A percentile compares a stretch with the other conserved stretches of the same genome.
phyloP scores from a whole-genome alignment of 768 basidiomycete species.

The Hypsizygus marmoreus region DNA sequence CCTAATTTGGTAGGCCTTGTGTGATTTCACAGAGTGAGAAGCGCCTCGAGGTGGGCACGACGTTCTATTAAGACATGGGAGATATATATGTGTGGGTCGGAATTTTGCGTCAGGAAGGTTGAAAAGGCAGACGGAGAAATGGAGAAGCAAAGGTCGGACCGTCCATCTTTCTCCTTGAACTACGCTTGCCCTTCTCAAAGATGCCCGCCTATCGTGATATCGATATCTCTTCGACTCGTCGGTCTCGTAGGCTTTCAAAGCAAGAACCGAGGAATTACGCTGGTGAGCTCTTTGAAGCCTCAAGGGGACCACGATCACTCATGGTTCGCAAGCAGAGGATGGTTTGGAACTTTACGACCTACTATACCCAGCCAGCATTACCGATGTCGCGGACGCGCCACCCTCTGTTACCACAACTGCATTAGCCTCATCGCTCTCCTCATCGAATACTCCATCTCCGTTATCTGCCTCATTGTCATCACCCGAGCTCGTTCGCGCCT shows the following conservation, averaged over 20 bases:
- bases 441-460: neutral
- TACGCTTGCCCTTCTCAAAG: neutral
- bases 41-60: constrained; percentile 39
- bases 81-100: constrained; percentile 17
- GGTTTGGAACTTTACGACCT: constrained; percentile 8
- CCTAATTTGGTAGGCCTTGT: constrained; percentile 7
- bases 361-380: neutral
- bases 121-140: constrained; percentile 21
- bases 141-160: neutral
- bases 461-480: neutral
- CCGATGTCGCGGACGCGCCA: neutral
- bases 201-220: constrained; percentile 18
- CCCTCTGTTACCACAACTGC: constrained; percentile 1
- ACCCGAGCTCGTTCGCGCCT: constrained; percentile 6
- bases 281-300: constrained; percentile 20
- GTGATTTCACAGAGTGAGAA: constrained; percentile 3
- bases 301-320: neutral
- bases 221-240: constrained; percentile 25
- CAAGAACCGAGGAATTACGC: constrained; percentile 36
- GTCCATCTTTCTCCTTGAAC: constrained; percentile 2
- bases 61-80: constrained; percentile 40
- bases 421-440: neutral
- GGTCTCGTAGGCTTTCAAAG: constrained; percentile 46
- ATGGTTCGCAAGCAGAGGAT: constrained; percentile 1
- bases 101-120: constrained; percentile 19